Conservation (phyloP, 2,329 filamentous ascomycete species). For the Epichloe gansuensis region DNA sequence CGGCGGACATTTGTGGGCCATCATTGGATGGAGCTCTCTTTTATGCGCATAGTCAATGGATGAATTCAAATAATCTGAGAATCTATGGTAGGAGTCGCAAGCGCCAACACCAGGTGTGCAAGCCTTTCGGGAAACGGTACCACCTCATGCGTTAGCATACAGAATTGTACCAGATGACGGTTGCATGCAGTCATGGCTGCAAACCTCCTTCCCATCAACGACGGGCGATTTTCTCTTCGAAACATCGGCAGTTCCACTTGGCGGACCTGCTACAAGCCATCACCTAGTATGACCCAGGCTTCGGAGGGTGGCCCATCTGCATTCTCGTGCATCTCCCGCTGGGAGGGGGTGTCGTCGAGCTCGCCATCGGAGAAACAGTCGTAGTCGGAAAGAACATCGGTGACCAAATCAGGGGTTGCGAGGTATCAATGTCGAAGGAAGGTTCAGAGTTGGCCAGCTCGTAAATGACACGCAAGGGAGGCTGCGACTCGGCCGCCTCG, state of each 20-base stretch:
- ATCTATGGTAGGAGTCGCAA: neutral
- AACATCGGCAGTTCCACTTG: slow-evolving; percentile 15
- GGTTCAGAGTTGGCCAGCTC: slow-evolving; percentile 23
- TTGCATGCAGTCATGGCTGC: neutral
- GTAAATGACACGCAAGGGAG: slow-evolving; percentile 28
- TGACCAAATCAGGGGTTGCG: slow-evolving; percentile 24
- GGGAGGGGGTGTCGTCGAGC: slow-evolving; percentile 18
- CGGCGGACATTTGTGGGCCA: no score
- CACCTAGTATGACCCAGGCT: slow-evolving; percentile 31
- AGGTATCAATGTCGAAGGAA: slow-evolving; percentile 23
- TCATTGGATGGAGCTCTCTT: no score
- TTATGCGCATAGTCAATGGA: neutral
- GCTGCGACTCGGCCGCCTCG: slow-evolving; percentile 12
- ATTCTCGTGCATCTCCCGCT: slow-evolving; percentile 20
- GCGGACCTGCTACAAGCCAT: slow-evolving; percentile 36
- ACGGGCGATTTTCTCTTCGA: slow-evolving; percentile 8
- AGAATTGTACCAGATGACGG: no score
- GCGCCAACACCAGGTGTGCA: neutral
- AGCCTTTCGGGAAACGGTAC: neutral
- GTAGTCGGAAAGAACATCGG: slow-evolving; percentile 23
- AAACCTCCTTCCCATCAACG: neutral
- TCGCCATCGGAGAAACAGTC: slow-evolving; percentile 26
- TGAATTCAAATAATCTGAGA: neutral
- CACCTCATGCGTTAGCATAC: neutral
- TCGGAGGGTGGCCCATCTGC: slow-evolving; percentile 18